Evolutionary conservation across 2,329 filamentous ascomycete species (phyloP), one percentile per base, ranked within the genome.

Genomic region (Aspergillus sp.): DNA sequence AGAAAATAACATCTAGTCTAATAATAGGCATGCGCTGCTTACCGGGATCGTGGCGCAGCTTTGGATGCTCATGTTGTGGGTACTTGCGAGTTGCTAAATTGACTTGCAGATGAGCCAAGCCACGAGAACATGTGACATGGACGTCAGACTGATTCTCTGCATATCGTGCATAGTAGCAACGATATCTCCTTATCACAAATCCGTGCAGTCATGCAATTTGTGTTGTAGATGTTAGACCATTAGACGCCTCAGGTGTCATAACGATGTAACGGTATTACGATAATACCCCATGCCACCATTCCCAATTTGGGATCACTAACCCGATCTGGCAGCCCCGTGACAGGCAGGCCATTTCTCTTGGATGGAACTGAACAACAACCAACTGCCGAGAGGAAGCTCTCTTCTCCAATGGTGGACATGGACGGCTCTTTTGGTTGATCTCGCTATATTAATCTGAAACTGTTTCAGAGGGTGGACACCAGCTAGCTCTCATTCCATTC

Each of bases 401-500:
- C 47, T 8, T 8, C 8, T n/a, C 23, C 25, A 50, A 10, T 27
- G 11, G 25, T 32, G n/a, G 25, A n/a, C 19, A 17, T 30, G 25
- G 27, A 32, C 30, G n/a, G 25, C 47, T 50, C 23, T 30, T 17
- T 27, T 32, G 47, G 47, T 19, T 36, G 19, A 21, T 21, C 19
- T 44, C 41, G 15, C 47, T 50, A 30, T 27, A 50, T 50, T 50
- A 30, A 27, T 50, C 47, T 50, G 47, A 50, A 50, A 50, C 47
- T 10, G 47, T 50, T 50, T 30, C 47, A 50, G 47, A 50, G 15
- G 47, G 47, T 5, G 25, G 8, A 27, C 15, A 27, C 8, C 47
- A 50, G 47, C 15, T n/a, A 27, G 25, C 25, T 50, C 47, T 30
- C 47, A 27, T 19, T n/a, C n/a, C 47, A 17, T 32, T 32, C 47